Base-by-base conservation (phyloP, 2,329 filamentous ascomycete genomes). In the Aphanoascus verrucosus region DNA sequence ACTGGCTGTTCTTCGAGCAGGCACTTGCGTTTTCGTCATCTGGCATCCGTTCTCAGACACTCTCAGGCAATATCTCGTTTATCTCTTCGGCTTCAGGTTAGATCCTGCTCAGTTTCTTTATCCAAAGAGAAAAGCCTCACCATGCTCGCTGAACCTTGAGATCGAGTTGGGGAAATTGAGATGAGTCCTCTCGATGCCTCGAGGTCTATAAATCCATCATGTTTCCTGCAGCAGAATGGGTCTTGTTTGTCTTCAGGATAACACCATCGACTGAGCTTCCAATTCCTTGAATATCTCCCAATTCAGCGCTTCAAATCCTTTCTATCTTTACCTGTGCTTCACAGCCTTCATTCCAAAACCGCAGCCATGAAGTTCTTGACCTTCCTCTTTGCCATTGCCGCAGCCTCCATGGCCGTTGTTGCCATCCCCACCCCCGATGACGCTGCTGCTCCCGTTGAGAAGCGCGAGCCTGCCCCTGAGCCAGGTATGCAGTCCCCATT, bases 301-400 rank as follows among this genome's bases (percentile, higher is more conserved):
- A 35, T 20, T 8, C 23, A 3, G 23, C 15, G 37, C 32, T 44
- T 17, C 19, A 20, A 15, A 44, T 20, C 8, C 23, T 28, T 35
- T 17, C n/a, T 28, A 12, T 3, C 2, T 49, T 15, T 32, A 19
- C 23, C 28, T 43, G 15, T 5, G 35, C 34, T 14, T 35, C n/a
- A 7, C 20, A 12, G 12, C 6, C 19, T 44, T 19, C 35, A 42
- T 43, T 12, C n/a, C 23, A 17, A 32, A 52, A 8, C n/a, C 17
- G 50, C 50, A 52, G 46, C 12, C 50, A 79, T 79, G 77, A 78
- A 76, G 69, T 60, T 77, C 63, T 66, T 71, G 59, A 62, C 69
- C 52, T 55, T 75, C 52, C 61, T 75, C 53, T 61, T 70, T 45
- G 66, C 72, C 54, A 61, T 74, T 52, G 57, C 77, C 46, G 70